Evolutionary conservation across 2,329 filamentous ascomycete genomes (phyloP), one percentile per base, ranked within the genome.

Genomic region (Botryosphaeria dothidea): DNA sequence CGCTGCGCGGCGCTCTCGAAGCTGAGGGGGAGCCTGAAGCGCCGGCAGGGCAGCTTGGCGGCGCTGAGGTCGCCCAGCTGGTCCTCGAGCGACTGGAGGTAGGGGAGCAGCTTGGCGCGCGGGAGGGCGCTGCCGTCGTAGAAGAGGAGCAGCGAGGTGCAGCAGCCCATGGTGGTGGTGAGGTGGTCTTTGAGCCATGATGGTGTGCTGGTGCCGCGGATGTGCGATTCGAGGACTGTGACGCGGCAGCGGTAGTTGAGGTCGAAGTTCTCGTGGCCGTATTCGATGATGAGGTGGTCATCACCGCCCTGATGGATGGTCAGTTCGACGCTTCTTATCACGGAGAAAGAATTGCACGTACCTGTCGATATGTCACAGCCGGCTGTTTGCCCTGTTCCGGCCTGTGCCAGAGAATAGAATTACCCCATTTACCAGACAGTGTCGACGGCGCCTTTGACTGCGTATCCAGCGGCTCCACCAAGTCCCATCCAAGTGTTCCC

Each of bases 241-340:
- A 84, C 82, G 49, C 85, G 79, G 70, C 84, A 86, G 27, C 83
- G 78, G 72, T 86, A 81, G 71, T 87, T 86, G 65, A 88, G 76
- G 66, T 88, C 80, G 66, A 86, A 85, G 1, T 78, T 74, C 19
- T 85, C 84, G 36, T 84, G 75, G 23, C 85, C 85, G 65, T 87
- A 88, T 66, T 88, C 85, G 13, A 88, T 77, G 8, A 88, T 75
- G 2, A 88, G 68, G 66, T 84, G 84, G 62, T 86, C 83, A 31
- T 76, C 74, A 13, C 74, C 74, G 36, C 72, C 74, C 69, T 57
- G 25, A 17, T 5, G 23, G 19, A 11, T 2, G 11, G 41, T 56
- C 11, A 62, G 83, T 81, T 23, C 78, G 80, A 27, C 15, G 11
- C 52, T 48, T 54, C 21, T 11, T 34, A 34, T 8, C 21, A 61